Conservation (phyloP, 2,329 filamentous ascomycete species). For the Calonectria leucothoes region DNA sequence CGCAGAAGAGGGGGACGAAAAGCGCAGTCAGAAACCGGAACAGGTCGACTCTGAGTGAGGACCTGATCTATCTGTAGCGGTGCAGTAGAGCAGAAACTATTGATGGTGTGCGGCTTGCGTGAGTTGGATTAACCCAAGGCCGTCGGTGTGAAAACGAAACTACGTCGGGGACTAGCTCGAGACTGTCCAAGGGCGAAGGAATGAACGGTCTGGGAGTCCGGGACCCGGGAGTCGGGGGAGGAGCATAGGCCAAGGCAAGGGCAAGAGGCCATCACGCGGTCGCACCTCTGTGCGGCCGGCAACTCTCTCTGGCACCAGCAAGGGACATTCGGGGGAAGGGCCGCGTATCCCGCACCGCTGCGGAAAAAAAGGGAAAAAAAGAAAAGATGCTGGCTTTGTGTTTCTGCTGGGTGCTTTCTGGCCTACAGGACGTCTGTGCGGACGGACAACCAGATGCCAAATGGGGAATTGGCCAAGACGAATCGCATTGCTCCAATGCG, state of each 20-base stretch:
- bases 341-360: background rate
- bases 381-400: background rate
- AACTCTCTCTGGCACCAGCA: constrained; percentile 1
- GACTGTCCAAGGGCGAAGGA: background rate
- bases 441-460: background rate
- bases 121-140: constrained; percentile 8
- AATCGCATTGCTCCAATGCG: background rate
- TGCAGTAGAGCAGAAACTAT: constrained; percentile 1
- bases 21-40: background rate
- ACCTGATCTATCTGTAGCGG: background rate
- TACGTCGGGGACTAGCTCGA: constrained; percentile 8
- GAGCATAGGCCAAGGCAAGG: constrained; percentile 5
- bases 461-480: background rate
- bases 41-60: background rate
- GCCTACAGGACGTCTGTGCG: background rate
- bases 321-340: background rate
- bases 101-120: background rate
- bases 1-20: constrained; percentile 6
- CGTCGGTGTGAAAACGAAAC: background rate
- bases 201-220: background rate
- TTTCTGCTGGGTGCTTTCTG: background rate
- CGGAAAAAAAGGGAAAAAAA: background rate
- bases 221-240: background rate
- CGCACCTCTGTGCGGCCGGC: constrained; percentile 3
- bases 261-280: constrained; percentile 14